These are phyloP conservation scores for Phytopythium litorale DNA, from an alignment of 352 stramenopile species.

Conservation along the genomic window DNA sequence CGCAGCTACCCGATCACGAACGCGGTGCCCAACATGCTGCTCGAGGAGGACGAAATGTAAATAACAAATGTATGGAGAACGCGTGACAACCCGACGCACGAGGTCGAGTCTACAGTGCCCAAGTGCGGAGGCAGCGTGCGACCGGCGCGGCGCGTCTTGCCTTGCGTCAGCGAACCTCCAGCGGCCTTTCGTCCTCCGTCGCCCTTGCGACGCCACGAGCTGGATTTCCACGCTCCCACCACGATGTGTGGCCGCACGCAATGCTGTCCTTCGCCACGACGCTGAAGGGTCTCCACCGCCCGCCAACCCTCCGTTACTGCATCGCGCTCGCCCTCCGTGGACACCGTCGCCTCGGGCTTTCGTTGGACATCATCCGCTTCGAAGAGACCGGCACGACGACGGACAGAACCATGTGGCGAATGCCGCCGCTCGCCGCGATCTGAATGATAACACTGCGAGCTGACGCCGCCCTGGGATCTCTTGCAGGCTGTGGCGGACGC, in stretches of 20 bases:
- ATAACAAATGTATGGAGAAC: slow-evolving; percentile 5
- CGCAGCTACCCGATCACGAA: slow-evolving; percentile 76
- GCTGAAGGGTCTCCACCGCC: neutral
- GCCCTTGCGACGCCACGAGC: neutral
- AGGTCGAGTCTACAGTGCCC: neutral
- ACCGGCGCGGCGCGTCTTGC: neutral
- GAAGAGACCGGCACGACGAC: neutral
- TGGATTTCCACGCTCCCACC: neutral
- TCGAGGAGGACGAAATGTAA: slow-evolving; percentile 86
- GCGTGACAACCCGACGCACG: neutral
- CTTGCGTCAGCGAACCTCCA: neutral
- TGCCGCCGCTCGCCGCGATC: neutral
- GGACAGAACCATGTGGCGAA: neutral
- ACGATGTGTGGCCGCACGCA: neutral
- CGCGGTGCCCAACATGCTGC: slow-evolving; percentile 82
- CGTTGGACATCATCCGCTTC: neutral
- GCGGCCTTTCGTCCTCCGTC: neutral
- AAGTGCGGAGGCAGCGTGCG: neutral
- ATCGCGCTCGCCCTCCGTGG: neutral
- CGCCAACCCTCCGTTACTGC: neutral
- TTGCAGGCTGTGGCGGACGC: neutral
- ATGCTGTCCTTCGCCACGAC: neutral
- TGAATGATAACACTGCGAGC: neutral
- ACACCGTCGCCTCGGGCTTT: neutral
- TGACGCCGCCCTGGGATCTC: neutral